Percentiles rank a stretch among this genome's conserved stretches.
phyloP scores from a whole-genome alignment of 2,329 filamentous ascomycete genomes.

The Bipolaris gigantea region DNA sequence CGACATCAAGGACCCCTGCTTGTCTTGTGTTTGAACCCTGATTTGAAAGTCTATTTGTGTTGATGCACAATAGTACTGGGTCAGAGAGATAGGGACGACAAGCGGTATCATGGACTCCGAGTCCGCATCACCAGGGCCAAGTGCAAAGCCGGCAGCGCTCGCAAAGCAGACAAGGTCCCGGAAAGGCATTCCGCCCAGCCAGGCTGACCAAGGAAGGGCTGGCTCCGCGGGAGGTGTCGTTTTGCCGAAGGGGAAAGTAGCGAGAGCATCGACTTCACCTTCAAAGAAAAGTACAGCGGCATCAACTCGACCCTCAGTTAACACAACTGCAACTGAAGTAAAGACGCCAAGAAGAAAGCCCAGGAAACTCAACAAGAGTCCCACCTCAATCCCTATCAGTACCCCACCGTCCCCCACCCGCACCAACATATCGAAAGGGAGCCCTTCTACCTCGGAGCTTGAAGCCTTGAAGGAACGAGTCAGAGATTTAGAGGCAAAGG shows the following conservation, averaged over 20 bases:
- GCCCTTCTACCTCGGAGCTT: slow-evolving; percentile 29
- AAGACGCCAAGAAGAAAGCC: slow-evolving; percentile 24
- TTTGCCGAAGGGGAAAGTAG: slow-evolving; percentile 11
- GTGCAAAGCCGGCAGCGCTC: slow-evolving; percentile 18
- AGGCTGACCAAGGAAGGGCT: slow-evolving; percentile 21
- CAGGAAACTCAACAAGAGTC: slow-evolving; percentile 41
- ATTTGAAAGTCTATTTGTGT: neutral
- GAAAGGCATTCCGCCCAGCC: slow-evolving; percentile 16
- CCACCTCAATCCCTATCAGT: slow-evolving; percentile 9
- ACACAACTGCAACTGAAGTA: neutral
- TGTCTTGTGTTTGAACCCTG: neutral
- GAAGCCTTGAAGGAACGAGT: slow-evolving; percentile 43
- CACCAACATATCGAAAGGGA: slow-evolving; percentile 1
- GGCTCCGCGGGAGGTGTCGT: slow-evolving; percentile 38
- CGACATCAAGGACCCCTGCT: neutral
- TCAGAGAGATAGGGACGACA: neutral
- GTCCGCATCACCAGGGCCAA: slow-evolving; percentile 31
- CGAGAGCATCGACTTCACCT: slow-evolving; percentile 12
- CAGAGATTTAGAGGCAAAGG: slow-evolving; percentile 41
- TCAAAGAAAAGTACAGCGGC: slow-evolving; percentile 2
- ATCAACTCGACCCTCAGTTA: slow-evolving; percentile 14
- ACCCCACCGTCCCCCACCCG: slow-evolving; percentile 1
- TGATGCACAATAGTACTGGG: neutral
- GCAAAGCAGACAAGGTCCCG: slow-evolving; percentile 30
- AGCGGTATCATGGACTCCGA: slow-evolving; percentile 27